Base-by-base conservation (phyloP, 176 grass and related monocot genomes). In the Eleusine coracana region DNA sequence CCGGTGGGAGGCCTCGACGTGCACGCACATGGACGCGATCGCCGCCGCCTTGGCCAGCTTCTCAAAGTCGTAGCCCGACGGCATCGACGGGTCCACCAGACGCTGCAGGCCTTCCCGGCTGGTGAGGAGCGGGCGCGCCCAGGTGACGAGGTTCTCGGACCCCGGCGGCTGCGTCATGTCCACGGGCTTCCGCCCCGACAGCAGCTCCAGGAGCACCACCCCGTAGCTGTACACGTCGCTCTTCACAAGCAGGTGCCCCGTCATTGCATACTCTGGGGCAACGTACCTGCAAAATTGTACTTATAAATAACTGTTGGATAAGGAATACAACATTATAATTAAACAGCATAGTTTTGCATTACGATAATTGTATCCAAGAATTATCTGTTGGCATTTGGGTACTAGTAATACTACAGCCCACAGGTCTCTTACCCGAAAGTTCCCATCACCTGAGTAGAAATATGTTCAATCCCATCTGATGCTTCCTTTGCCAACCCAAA, bases 201-300 rank as follows among this genome's bases (percentile, higher is more conserved):
- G 81, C 50, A 99, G 96, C 86, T 99, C 96, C 4, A 99, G 85
- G 16, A 99, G 89, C 58, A 99, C 91, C 64, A 99, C 93, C 2
- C 96, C 96, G 42, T 96, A 99, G 86, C 96, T 99, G 87, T 99
- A 99, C 41, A 99, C 96, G 75, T 99, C 96, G 68, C 92, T 96
- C 72, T 99, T 99, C 10, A 99, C 91, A 13, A 96, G 91, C 25
- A 99, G 87, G 79, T 96, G 96, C 10, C 96, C 96, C 5, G 91
- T 99, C 96, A 99, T 99, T 10, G 96, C 96, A 65, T 99, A 99
- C 83, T 99, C 96, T 40, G 96, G 96, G 29, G 96, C 96, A 79
- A 99, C 96, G 71, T 99, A 99, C 28, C 96, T 99, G 89, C 54
- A 87, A 29, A 14, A 25, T 60, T 56, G 54, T 56, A 56, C 18